Evolutionary conservation across 129 eudicot species (phyloP), one percentile per base, ranked within the genome.

Genomic region (Helianthus tuberosus): DNA sequence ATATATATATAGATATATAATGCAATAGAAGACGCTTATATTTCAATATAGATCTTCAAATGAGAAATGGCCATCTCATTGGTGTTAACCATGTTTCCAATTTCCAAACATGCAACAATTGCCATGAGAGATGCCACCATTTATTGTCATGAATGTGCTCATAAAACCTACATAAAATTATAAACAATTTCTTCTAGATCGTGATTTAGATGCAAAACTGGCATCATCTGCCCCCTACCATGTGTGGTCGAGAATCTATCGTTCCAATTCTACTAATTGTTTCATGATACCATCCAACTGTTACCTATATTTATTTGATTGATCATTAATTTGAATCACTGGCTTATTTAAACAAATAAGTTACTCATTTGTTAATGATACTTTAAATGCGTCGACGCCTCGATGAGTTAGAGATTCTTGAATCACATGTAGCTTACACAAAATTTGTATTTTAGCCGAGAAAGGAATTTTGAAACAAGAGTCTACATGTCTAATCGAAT

Each of bases 21-120:
- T n/a, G n/a, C n/a, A n/a, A n/a, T n/a, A n/a, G n/a, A n/a, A n/a
- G n/a, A n/a, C n/a, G n/a, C 23, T 20, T 20, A 20, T 20, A 20
- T 20, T 20, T 43, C 20, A 16, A 67, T 57, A 55, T 68, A 69
- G 68, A 68, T 76, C 75, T 57, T 77, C 49, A 69, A 57, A 35
- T 60, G 64, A 69, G 39, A 68, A 75, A 77, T 77, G 67, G 71
- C 75, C 81, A 77, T 77, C 70, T 69, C 75, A 77, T 46, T 27
- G 46, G 54, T 77, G 75, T 69, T 69, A 69, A 60, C 57, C 54
- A 59, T 77, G 70, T 69, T 76, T 67, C 68, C 17, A 46, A 46
- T 69, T 76, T 67, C 47, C 47, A 43, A 77, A 69, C 64, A 59
- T 47, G 64, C 75, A 55, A 68, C 62, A 47, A 43, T 47, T 59